Evolutionary conservation across 257 asterid genomes (phyloP).

Genomic region (Linderniella brevidens): DNA sequence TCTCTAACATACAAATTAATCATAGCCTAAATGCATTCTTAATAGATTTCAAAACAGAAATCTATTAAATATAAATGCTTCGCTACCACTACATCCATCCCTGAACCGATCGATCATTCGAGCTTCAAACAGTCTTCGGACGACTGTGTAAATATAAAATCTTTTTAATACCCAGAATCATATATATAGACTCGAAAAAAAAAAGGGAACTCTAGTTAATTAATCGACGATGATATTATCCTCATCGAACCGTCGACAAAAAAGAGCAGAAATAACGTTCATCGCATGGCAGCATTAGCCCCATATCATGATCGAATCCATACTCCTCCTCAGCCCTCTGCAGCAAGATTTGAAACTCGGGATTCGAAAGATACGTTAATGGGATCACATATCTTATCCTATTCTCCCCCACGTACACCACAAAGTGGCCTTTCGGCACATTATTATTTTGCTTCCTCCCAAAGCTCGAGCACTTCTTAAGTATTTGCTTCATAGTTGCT

Average conservation of each 20-base stretch:
- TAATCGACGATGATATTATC: too few relatives aligned
- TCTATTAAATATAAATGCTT: too few relatives aligned
- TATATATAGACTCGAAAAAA: too few relatives aligned
- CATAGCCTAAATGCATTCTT: too few relatives aligned
- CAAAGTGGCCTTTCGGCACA: constrained; percentile 48
- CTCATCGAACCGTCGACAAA: constrained; percentile 18
- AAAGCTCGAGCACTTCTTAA: constrained; percentile 38
- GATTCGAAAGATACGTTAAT: constrained; percentile 20
- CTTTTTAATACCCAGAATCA: too few relatives aligned
- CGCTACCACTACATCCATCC: too few relatives aligned
- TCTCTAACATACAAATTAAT: too few relatives aligned
- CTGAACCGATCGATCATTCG: too few relatives aligned
- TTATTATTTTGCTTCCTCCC: constrained; percentile 28
- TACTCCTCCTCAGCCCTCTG: constrained; percentile 44
- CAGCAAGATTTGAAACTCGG: constrained; percentile 24
- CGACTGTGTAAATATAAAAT: too few relatives aligned
- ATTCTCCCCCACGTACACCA: constrained; percentile 39
- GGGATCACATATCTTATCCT: constrained; percentile 33
- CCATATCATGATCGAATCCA: constrained; percentile 48
- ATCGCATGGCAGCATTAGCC: constrained; percentile 39
- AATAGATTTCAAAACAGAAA: too few relatives aligned
- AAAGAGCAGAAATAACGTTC: constrained; percentile 28
- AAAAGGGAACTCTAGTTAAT: too few relatives aligned
- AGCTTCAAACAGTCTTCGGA: too few relatives aligned
- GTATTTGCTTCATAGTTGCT: constrained; percentile 33